Percentiles rank a stretch among this genome's conserved stretches.
Conservation (phyloP, 2,329 filamentous ascomycete species). For the Passalora sequoiae region DNA sequence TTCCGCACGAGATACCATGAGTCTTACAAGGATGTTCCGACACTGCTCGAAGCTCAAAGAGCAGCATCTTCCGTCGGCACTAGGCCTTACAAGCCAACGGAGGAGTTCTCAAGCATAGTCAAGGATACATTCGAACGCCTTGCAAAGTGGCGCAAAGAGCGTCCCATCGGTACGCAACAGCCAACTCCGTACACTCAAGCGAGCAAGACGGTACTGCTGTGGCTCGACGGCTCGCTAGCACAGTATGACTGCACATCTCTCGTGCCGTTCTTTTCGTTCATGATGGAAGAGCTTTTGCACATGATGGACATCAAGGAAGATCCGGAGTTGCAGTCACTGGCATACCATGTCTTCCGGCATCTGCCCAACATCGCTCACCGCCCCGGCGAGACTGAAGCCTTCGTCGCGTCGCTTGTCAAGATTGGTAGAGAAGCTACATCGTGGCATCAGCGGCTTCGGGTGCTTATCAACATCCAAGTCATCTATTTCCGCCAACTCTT, state of each 20-base stretch:
- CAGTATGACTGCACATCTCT: conserved; percentile 91
- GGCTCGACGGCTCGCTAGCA: conserved; percentile 86
- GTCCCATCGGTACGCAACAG: conserved; percentile 81
- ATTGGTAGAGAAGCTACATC: conserved; percentile 79
- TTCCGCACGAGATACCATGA: conserved; percentile 92
- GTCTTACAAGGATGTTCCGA: conserved; percentile 74
- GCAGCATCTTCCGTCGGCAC: conserved; percentile 74
- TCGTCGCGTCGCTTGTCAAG: conserved; percentile 79
- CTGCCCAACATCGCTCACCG: conserved; percentile 92
- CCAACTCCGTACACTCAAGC: conserved; percentile 92
- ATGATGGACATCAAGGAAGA: conserved; percentile 99
- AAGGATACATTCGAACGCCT: conserved; percentile 70
- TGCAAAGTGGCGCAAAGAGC: conserved; percentile 80
- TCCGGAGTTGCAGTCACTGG: conserved; percentile 85
- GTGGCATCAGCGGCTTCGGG: conserved; percentile 93
- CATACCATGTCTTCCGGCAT: conserved; percentile 95
- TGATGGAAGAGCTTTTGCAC: conserved; percentile 89
- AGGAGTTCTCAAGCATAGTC: conserved; percentile 69
- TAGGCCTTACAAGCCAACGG: conserved; percentile 72
- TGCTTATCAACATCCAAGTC: conserved; percentile 97
- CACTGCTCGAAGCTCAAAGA: conserved; percentile 73
- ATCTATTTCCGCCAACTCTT: conserved; percentile 97
- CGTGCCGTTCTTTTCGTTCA: conserved; percentile 80
- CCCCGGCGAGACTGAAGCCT: conserved; percentile 73
- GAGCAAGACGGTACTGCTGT: conserved; percentile 90